Base-by-base conservation (phyloP, 441 rosid species). In the Metrosideros polymorpha region DNA sequence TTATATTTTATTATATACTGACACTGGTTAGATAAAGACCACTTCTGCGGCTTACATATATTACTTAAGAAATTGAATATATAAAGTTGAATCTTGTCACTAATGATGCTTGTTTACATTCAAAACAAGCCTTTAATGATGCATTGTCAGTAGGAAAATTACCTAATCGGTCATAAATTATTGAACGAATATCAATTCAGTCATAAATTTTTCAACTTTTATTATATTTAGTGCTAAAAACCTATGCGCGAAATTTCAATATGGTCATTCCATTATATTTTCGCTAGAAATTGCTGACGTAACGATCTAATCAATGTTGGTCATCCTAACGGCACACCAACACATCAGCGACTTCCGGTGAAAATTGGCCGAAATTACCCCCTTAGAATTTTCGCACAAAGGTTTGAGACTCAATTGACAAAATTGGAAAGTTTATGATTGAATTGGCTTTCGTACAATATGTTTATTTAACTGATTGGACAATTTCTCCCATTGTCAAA, bases 331-430 rank as follows among this genome's bases (percentile, higher is more conserved):
- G 12, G 12, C 57, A 4, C 6, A 9, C 5, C 0, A 12, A 12
- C n/a, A 56, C 7, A 30, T 56, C 3, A 4, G 14, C 15, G 19
- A 39, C 17, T 22, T 22, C 25, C 2, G 1, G 12, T 10, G 6
- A 19, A 35, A 35, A 35, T 66, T 19, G 45, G 5, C 12, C 3
- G 0, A 19, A 35, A 10, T 1, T 71, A 35, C 2, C n/a, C n/a
- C n/a, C n/a, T 19, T 35, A 10, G 22, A 0, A 35, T 19, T 22
- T 19, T 35, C 0, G 2, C 0, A 0, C 12, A 0, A 71, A 35
- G 6, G 2, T 35, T 39, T 10, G 22, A 1, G 1, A 66, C 27
- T 66, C 5, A 1, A 35, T 9, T 1, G 0, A 35, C 3, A 35
- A 71, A 71, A 71, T 71, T 22, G 12, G 3, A 71, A 71, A 5